phyloP scores from a whole-genome alignment of 805 yeast genomes.

The Tetrapisispora arboricola region DNA sequence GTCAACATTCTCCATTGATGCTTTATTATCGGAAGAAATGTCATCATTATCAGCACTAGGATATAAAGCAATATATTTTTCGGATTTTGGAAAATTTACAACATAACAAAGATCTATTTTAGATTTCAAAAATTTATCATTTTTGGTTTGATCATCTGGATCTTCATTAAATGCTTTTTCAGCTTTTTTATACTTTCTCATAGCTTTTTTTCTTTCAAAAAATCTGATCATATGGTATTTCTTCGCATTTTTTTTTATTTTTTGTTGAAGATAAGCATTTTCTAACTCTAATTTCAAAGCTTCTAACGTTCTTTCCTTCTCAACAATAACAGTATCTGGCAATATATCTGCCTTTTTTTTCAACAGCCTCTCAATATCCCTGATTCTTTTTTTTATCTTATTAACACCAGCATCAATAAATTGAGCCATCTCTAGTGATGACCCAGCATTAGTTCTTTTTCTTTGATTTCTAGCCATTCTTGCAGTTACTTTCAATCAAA shows the following conservation, averaged over 20 bases:
- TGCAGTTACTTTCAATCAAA: too few relatives aligned
- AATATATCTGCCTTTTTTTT: slow-evolving; percentile 41
- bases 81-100: slow-evolving; percentile 64
- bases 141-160: slow-evolving; percentile 14
- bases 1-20: slow-evolving; percentile 28
- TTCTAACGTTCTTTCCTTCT: slow-evolving; percentile 66
- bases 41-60: slow-evolving; percentile 35
- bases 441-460: slow-evolving; percentile 11
- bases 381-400: slow-evolving; percentile 70
- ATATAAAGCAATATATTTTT: slow-evolving; percentile 71
- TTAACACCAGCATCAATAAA: slow-evolving; percentile 34
- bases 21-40: slow-evolving; percentile 8
- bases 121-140: slow-evolving; percentile 38
- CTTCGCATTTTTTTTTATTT: slow-evolving; percentile 44
- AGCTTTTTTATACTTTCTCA: slow-evolving; percentile 50
- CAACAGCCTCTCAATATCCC: slow-evolving; percentile 73
- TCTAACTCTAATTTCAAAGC: slow-evolving; percentile 52
- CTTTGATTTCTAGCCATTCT: slow-evolving; percentile 5
- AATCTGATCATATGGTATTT: slow-evolving; percentile 91
- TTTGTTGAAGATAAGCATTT: slow-evolving; percentile 35
- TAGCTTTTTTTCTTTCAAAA: slow-evolving; percentile 80
- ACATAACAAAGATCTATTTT: slow-evolving; percentile 68
- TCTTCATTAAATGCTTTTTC: slow-evolving; percentile 21
- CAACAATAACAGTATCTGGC: slow-evolving; percentile 54
- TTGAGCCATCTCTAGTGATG: slow-evolving; percentile 30